phyloP scores from a whole-genome alignment of 2,329 filamentous ascomycete genomes.

The Rutstroemia sp. region DNA sequence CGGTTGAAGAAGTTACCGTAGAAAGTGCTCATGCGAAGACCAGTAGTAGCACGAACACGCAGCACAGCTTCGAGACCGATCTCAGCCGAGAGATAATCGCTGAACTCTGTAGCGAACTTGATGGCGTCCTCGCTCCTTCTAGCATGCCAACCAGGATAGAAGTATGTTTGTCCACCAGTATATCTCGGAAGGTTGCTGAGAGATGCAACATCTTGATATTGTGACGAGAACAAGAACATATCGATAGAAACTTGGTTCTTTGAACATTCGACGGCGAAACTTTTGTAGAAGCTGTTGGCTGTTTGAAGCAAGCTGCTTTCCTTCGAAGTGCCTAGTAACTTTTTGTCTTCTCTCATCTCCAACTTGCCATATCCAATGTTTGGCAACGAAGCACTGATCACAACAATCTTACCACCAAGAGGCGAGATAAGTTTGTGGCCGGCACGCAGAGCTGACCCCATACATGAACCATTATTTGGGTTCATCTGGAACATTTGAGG shows the following conservation, averaged over 20 bases:
- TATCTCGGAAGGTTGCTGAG: conserved; percentile 93
- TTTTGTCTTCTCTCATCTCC: conserved; percentile 94
- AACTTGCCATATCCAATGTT: conserved; percentile 86
- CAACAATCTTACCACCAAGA: conserved; percentile 89
- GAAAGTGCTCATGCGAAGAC: conserved; percentile 92
- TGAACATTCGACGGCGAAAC: conserved; percentile 95
- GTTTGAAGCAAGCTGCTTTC: conserved; percentile 84
- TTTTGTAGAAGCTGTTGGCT: conserved; percentile 96
- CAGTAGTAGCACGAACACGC: conserved; percentile 88
- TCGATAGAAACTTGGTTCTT: conserved; percentile 98
- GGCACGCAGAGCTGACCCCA: conserved; percentile 87
- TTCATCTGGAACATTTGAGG: conserved; percentile 97
- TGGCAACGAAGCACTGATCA: conserved; percentile 82
- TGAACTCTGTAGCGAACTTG: conserved; percentile 96
- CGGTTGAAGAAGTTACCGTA: conserved; percentile 99
- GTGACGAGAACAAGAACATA: conserved; percentile 94
- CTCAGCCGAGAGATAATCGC: conserved; percentile 91
- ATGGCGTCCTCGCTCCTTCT: conserved; percentile 90
- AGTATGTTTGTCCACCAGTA: conserved; percentile 95
- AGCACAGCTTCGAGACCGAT: conserved; percentile 95
- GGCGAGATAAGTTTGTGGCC: conserved; percentile 94
- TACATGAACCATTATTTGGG: conserved; percentile 80
- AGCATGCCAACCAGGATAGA: conserved; percentile 95
- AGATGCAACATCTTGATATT: conserved; percentile 96
- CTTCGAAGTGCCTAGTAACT: conserved; percentile 86